phyloP scores from a whole-genome alignment of 2,329 filamentous ascomycete species.

The Waltergamsia citrina region DNA sequence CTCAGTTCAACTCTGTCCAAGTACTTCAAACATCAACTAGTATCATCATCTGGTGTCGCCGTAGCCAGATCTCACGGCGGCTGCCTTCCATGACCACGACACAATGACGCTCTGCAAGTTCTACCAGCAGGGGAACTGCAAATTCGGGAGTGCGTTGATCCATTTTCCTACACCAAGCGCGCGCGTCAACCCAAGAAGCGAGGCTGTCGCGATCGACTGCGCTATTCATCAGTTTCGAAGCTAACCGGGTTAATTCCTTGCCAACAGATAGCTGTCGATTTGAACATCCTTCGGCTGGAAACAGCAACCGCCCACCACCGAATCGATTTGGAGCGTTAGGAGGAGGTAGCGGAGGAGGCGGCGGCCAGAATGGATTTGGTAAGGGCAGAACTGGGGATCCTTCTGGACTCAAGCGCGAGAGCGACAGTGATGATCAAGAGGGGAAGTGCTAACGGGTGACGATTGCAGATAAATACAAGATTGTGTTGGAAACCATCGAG shows the following conservation, averaged over 20 bases:
- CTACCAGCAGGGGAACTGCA: slow-evolving; percentile 42
- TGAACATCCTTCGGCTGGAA: slow-evolving; percentile 37
- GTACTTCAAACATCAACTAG: too few species aligned
- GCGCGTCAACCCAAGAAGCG: neutral
- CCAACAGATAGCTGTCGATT: slow-evolving; percentile 41
- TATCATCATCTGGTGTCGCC: too few species aligned
- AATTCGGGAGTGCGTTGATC: slow-evolving; percentile 35
- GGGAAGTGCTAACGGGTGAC: neutral
- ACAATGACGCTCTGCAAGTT: slow-evolving; percentile 35
- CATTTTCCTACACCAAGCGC: neutral
- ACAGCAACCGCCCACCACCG: slow-evolving; percentile 20
- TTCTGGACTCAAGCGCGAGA: neutral
- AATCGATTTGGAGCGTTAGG: slow-evolving; percentile 51
- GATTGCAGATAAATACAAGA: slow-evolving; percentile 30
- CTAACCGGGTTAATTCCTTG: neutral
- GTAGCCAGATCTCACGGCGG: too few species aligned
- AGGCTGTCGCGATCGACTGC: neutral
- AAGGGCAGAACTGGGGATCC: slow-evolving; percentile 3
- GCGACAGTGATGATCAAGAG: neutral
- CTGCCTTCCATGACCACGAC: neutral
- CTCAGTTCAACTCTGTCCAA: neutral
- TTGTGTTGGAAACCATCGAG: slow-evolving; percentile 51
- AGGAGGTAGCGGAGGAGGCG: slow-evolving; percentile 13
- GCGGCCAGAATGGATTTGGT: slow-evolving; percentile 13
- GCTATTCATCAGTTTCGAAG: too few species aligned